Base-by-base conservation (phyloP, 2,329 filamentous ascomycete species). In the Neopestalotiopsis rosae region DNA sequence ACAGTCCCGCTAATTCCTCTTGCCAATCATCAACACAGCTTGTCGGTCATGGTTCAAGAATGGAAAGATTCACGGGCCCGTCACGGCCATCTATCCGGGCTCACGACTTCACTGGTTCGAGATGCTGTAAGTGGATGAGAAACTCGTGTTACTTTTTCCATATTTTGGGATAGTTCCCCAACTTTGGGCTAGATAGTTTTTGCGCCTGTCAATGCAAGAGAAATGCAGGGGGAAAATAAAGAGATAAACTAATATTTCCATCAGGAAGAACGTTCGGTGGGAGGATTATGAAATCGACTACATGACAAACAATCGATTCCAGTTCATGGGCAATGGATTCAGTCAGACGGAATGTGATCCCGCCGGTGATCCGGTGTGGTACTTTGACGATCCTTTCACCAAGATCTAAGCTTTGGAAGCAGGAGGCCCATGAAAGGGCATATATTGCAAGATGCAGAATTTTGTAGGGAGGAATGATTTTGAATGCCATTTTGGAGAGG, bases 41-140 rank as follows among this genome's bases (percentile, higher is more conserved):
- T 65, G 62, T 56, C 62, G 62, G 24, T 65, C 62, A 14, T 65
- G 62, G 62, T 65, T 65, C 42, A 65, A 65, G 28, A 65, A 65
- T 38, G 40, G 62, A 12, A 65, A 65, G n/a, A 17, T 63, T n/a
- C 24, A 65, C 42, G 45, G 62, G 45, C 38, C 62, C 14, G 62
- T 63, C n/a, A 32, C 62, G 28, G 62, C 30, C n/a, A 42, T 65
- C 4, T 65, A 65, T 5, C 62, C 62, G 14, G 62, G 62, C 7
- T 28, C n/a, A 5, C 17, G 62, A 7, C 62, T 65, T 9, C 62
- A 65, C 45, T 56, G 45, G 40, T 65, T 65, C 62, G 38, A 65
- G n/a, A 49, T 65, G 62, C 30, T 65, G 17, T 38, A 38, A 38
- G 34, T 38, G 6, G 34, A 28, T 38, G 5, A 38, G 10, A 38